These are phyloP conservation scores for Russula earlei DNA, from an alignment of 768 basidiomycete species.

Conservation along the genomic window DNA sequence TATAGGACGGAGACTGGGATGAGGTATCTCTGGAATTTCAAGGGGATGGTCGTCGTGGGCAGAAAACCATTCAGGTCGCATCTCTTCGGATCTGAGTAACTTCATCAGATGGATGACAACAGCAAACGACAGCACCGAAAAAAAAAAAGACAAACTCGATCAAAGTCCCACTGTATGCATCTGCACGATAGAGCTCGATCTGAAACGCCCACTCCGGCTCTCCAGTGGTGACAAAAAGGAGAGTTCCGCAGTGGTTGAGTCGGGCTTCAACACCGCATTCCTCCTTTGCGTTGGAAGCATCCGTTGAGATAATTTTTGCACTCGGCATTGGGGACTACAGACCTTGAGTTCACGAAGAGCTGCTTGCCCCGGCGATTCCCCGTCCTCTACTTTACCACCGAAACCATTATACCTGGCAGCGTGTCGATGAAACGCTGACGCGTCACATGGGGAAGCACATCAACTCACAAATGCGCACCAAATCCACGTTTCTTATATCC, in stretches of 20 bases:
- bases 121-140: neutral
- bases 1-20: slow-evolving; percentile 30
- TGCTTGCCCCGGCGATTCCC: slow-evolving; percentile 59
- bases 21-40: slow-evolving; percentile 4
- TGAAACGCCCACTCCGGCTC: slow-evolving; percentile 49
- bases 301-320: neutral
- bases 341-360: slow-evolving; percentile 71
- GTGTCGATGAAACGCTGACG: neutral
- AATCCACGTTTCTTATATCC: slow-evolving; percentile 77
- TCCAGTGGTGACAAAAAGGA: slow-evolving; percentile 52
- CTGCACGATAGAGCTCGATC: slow-evolving; percentile 63
- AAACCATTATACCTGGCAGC: slow-evolving; percentile 72
- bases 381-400: slow-evolving; percentile 76
- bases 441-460: neutral
- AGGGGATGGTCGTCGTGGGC: slow-evolving; percentile 17
- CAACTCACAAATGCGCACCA: slow-evolving; percentile 45
- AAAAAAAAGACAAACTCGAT: slow-evolving; percentile 46
- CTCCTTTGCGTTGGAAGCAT: slow-evolving; percentile 44
- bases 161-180: slow-evolving; percentile 47
- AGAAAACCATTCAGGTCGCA: slow-evolving; percentile 77
- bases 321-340: neutral
- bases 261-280: slow-evolving; percentile 68
- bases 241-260: slow-evolving; percentile 50
- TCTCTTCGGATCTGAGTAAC: slow-evolving; percentile 65
- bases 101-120: neutral